phyloP scores from a whole-genome alignment of 2,329 filamentous ascomycete species.

The Botrytis deweyae region DNA sequence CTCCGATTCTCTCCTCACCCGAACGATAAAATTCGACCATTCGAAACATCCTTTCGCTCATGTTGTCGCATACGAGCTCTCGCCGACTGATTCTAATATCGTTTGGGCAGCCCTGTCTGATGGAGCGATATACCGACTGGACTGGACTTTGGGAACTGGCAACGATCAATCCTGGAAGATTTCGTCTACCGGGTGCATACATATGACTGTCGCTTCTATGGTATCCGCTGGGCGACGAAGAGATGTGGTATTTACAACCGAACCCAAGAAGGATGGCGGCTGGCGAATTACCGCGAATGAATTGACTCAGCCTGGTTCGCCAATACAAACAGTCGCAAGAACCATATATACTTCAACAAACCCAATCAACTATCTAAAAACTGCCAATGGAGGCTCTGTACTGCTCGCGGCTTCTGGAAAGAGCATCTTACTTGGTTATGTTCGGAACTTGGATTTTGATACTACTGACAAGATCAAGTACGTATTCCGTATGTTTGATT shows the following conservation, averaged over 20 bases:
- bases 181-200: slow-evolving; percentile 39
- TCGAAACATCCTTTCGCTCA: slow-evolving; percentile 28
- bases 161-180: slow-evolving; percentile 44
- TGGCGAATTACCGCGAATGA: slow-evolving; percentile 41
- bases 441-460: slow-evolving; percentile 39
- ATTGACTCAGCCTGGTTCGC: slow-evolving; percentile 37
- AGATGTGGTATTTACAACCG: slow-evolving; percentile 41
- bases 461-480: slow-evolving; percentile 49
- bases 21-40: slow-evolving; percentile 58
- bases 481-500: slow-evolving; percentile 58
- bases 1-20: slow-evolving; percentile 74
- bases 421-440: slow-evolving; percentile 60
- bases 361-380: slow-evolving; percentile 49
- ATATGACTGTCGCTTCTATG: slow-evolving; percentile 41
- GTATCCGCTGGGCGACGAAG: slow-evolving; percentile 37
- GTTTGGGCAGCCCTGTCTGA: slow-evolving; percentile 62
- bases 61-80: slow-evolving; percentile 45
- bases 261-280: slow-evolving; percentile 35
- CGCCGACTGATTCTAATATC: slow-evolving; percentile 46
- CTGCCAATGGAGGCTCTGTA: slow-evolving; percentile 54
- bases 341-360: slow-evolving; percentile 45
- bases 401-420: slow-evolving; percentile 56
- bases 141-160: slow-evolving; percentile 55
- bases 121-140: slow-evolving; percentile 55
- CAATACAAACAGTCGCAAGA: slow-evolving; percentile 36